These are phyloP conservation scores for Singerocomus inundabilis DNA, from an alignment of 1,284 basidiomycete species.

Conservation along the genomic window DNA sequence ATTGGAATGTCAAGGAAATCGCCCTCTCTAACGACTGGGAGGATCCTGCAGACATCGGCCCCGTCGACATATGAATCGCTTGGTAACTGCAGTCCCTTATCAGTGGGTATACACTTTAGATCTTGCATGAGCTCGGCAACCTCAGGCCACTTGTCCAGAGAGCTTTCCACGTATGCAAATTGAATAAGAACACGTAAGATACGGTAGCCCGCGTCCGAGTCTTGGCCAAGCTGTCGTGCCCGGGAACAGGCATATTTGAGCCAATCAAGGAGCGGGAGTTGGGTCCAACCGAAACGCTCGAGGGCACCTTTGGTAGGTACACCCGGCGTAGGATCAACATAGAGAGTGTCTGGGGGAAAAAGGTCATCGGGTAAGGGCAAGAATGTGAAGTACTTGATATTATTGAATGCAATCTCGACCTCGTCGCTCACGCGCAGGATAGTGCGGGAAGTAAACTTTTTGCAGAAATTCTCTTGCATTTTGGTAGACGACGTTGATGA, in stretches of 20 bases:
- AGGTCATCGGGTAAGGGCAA: constrained; percentile 74
- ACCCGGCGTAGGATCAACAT: constrained; percentile 54
- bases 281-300: constrained; percentile 71
- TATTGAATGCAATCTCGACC: constrained; percentile 45
- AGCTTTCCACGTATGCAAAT: constrained; percentile 73
- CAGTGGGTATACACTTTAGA: constrained; percentile 81
- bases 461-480: constrained; percentile 8
- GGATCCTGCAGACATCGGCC: constrained; percentile 19
- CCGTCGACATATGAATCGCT: constrained; percentile 24
- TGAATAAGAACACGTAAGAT: constrained; percentile 66
- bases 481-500: too few relatives aligned
- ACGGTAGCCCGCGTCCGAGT: constrained; percentile 33
- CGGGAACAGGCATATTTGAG: constrained; percentile 3
- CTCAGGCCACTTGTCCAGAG: constrained; percentile 62
- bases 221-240: constrained; percentile 39
- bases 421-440: constrained; percentile 2
- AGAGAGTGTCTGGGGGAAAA: constrained; percentile 50
- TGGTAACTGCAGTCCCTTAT: constrained; percentile 13
- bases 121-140: constrained; percentile 56
- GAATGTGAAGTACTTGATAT: constrained; percentile 56
- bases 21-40: constrained; percentile 17
- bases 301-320: constrained; percentile 66
- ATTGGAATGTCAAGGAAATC: constrained; percentile 1
- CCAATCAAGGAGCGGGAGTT: constrained; percentile 56
- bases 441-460: background rate